Percentiles rank a stretch among this genome's conserved stretches.
These are phyloP conservation scores for Croton laevigatus DNA, from an alignment of 441 rosid genomes.

Conservation along the genomic window DNA sequence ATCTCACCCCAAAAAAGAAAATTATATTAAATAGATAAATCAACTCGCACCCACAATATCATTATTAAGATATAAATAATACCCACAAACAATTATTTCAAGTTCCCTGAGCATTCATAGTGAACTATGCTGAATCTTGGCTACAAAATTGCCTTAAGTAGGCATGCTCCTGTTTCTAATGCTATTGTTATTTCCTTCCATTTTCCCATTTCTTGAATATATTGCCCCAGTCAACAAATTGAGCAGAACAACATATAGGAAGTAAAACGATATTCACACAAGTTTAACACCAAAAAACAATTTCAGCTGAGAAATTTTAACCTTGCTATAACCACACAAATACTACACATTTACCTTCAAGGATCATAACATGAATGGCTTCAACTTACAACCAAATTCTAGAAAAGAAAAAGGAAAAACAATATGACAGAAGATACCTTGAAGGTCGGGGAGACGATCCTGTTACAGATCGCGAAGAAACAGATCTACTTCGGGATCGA, in stretches of 20 bases:
- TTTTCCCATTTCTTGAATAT: too few species aligned
- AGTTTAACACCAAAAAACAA: neutral
- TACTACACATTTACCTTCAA: neutral
- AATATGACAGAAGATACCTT: conserved; percentile 38
- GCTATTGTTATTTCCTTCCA: too few species aligned
- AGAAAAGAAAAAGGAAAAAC: neutral
- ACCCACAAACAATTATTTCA: neutral
- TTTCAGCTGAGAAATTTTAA: neutral
- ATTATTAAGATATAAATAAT: neutral
- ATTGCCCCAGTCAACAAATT: neutral
- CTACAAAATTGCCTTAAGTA: neutral
- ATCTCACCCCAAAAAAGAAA: too few species aligned
- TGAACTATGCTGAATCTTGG: neutral
- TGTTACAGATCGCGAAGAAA: conserved; percentile 44
- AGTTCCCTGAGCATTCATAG: neutral
- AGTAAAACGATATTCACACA: neutral
- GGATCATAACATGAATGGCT: neutral
- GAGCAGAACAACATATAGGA: neutral
- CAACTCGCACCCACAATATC: too few species aligned
- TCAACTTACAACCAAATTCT: neutral
- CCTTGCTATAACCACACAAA: neutral
- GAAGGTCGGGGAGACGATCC: conserved; percentile 50
- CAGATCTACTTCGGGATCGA: conserved; percentile 47
- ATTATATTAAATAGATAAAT: too few species aligned
- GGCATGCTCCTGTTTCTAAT: too few species aligned